Evolutionary conservation across 768 basidiomycete genomes (phyloP), one percentile per base, ranked within the genome.

Genomic region (Boletus insuetus): DNA sequence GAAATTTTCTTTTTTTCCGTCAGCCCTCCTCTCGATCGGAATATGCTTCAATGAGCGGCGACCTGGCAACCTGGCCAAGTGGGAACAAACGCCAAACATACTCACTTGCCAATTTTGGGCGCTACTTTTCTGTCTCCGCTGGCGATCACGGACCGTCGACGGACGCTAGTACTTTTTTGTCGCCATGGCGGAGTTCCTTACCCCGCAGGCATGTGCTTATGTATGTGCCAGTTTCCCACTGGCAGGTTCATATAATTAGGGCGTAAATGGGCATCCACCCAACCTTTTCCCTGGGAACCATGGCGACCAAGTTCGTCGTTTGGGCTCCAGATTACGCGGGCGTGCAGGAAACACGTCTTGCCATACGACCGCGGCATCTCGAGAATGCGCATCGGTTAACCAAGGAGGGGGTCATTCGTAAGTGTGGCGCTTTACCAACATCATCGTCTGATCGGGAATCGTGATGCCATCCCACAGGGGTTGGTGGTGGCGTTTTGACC

Each of bases 291-390:
- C 29, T n/a, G 35, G 37, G n/a, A 51, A 20, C 29, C 46, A 69
- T 69, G 65, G 41, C 68, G 29, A 54, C 58, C 3, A 71, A 65
- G 43, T 85, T 84, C 59, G 64, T 85, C 34, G 78, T 88, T 37
- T 88, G 82, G 60, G 85, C 85, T 2, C 87, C 87, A 2, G 86
- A 90, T 65, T 79, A 77, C 56, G 77, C 79, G 10, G 82, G 79
- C 10, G 80, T 80, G 1, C 74, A 79, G 31, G 75, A 76, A 24
- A 77, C 75, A 32, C 78, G 88, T 19, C 67, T 84, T 31, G 71
- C 75, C 5, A 84, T 86, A 8, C 75, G 86, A 24, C 51, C 69
- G 4, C 56, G 64, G 40, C 87, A 89, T 66, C 66, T 86, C 13
- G 78, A 74, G 41, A 73, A 62, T 7, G 75, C 75, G 17, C 73